Evolutionary conservation across 352 stramenopile species (phyloP), one percentile per base, ranked within the genome.

Genomic region (Globisporangium irregulare): DNA sequence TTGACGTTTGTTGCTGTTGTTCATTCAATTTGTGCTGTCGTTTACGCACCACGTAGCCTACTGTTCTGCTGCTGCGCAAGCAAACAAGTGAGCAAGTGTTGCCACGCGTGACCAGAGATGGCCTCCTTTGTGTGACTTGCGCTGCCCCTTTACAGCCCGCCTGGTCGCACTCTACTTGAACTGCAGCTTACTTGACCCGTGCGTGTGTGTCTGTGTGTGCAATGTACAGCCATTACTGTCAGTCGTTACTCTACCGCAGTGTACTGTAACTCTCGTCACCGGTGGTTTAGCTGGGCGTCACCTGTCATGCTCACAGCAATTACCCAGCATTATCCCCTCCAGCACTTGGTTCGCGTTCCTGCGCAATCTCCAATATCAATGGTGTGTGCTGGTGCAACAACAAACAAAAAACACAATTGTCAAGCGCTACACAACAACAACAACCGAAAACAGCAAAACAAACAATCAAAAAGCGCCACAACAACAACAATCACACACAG

Each of bases 121-220:
- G 29, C 20, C 55, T 18, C 22, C 22, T 29, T 25, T 22, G 8
- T 15, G 55, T 25, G 15, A 34, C 6, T 41, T 12, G 20, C 18
- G 38, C 55, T 48, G 55, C 18, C 56, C 55, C 56, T 62, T 62
- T 62, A 62, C 56, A 36, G 32, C 32, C 56, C 56, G 41, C 56
- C 56, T 22, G 32, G 56, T n/a, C 55, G 29, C 56, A 22, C 56
- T 62, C 32, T 46, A 62, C 56, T 10, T 22, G 12, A 15, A 24
- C 12, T 59, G 54, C 54, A 15, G 22, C 51, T 34, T 27, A 7
- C 29, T 32, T 32, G 22, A 41, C 24, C 7, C 29, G 29, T 32
- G 29, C 29, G 29, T 32, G 29, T 32, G 29, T 46, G 18, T 24
- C 22, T 22, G 5, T 29, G 9, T 27, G 56, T 22, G 32, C 56